Evolutionary conservation across 1,284 basidiomycete genomes (phyloP), one percentile per base, ranked within the genome.

Genomic region (Rhizopogon parksii): DNA sequence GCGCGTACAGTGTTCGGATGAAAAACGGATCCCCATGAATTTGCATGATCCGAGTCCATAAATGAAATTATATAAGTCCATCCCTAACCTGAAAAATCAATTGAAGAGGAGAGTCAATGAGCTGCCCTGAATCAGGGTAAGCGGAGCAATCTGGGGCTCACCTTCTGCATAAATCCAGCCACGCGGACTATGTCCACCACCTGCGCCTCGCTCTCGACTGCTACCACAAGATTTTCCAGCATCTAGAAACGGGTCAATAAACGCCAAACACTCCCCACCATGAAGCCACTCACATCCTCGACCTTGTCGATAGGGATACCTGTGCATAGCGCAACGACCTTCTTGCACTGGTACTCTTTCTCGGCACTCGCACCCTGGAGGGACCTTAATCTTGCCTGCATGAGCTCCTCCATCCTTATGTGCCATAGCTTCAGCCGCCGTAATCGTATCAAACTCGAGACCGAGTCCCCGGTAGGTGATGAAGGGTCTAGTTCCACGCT

Each of bases 121-220:
- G 9, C 36, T 53, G 40, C 27, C 12, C 50, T 42, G 51, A 27
- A 56, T 61, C 54, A 56, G 53, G 58, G 53, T 55, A 48, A 50
- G 53, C 54, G 55, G 46, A 53, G 43, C 32, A 32, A 35, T 6
- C 21, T 17, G 12, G 3, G 11, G 34, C 71, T 14, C 49, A 83
- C 85, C 75, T 85, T 90, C 64, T 87, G 87, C 85, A 95, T 89
- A 65, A 95, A 93, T 5, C 87, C 88, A 42, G 91, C 89, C 40
- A 95, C 87, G 48, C 91, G 81, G 37, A 83, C 83, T 50, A 95
- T 81, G 67, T 95, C 92, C 19, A 93, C 83, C 49, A 85, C 76
- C 57, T 88, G 85, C 1, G 88, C 76, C 65, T 95, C 92, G 61
- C 88, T 92, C 68, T 95, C 92, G 49, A 95, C 85, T 21, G 93